Conservation (phyloP, 129 eudicot genomes). For the Tagetes patula region DNA sequence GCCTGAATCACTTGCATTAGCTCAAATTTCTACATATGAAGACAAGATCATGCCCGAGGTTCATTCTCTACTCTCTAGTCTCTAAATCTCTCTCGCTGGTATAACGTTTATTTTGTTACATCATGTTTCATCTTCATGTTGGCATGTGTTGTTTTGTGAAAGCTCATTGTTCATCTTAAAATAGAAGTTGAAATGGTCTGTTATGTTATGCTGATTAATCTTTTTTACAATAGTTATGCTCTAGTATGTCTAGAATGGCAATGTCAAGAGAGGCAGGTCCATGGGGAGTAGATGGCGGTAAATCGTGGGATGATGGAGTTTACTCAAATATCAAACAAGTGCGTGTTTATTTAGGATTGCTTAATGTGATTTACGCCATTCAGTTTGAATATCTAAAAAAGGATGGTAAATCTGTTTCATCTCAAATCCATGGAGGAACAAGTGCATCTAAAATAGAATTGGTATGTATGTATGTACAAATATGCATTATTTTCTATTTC, state of each 20-base stretch:
- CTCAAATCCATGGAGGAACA: constrained; percentile 26
- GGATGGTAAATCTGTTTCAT: constrained; percentile 25
- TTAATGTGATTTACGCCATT: not conserved
- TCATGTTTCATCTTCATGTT: too few species aligned
- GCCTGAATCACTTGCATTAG: not conserved
- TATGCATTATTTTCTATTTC: too few species aligned
- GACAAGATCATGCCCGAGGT: not conserved
- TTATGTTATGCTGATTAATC: too few species aligned
- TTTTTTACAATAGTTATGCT: not conserved
- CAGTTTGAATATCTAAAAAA: constrained; percentile 12
- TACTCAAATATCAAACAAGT: too few species aligned
- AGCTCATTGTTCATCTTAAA: too few species aligned
- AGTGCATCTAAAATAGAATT: not conserved
- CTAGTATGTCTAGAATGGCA: not conserved
- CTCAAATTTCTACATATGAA: not conserved
- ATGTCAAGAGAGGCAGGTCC: not conserved
- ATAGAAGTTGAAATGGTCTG: too few species aligned
- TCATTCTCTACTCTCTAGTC: not conserved
- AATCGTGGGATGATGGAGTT: too few species aligned
- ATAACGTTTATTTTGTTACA: too few species aligned
- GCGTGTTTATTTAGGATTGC: not conserved
- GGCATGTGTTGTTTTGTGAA: too few species aligned
- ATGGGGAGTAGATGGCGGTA: too few species aligned
- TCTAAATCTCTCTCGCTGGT: too few species aligned
- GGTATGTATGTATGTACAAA: not conserved